Conservation (phyloP, 2,329 filamentous ascomycete genomes). For the Fusarium sp. region DNA sequence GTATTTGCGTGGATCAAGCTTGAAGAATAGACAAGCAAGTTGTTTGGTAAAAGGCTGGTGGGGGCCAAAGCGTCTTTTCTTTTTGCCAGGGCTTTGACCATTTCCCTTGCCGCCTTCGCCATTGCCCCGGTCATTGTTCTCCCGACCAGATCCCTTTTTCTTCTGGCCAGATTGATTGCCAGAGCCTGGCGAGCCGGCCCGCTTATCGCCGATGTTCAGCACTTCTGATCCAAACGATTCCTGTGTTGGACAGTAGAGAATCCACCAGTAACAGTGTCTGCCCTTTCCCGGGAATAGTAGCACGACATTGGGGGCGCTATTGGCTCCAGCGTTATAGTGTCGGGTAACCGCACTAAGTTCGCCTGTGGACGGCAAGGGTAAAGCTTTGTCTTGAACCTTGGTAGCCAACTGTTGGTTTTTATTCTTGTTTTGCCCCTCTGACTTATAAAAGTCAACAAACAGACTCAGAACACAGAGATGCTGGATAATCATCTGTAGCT, state of each 20-base stretch:
- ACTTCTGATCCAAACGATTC: accelerated
- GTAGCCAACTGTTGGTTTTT: accelerated
- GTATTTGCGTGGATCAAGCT: background rate
- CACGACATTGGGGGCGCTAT: accelerated
- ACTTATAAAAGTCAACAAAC: accelerated
- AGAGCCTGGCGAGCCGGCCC: background rate
- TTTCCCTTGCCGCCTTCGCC: background rate
- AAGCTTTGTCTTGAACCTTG: background rate
- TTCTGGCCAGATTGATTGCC: accelerated
- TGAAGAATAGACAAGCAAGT: background rate
- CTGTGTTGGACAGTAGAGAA: background rate
- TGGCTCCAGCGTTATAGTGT: accelerated
- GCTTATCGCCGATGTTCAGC: background rate
- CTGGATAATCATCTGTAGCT: accelerated
- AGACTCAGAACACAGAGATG: accelerated
- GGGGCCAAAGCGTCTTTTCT: accelerated
- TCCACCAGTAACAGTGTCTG: accelerated
- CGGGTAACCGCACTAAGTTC: background rate
- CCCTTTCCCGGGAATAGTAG: accelerated
- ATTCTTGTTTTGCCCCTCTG: accelerated
- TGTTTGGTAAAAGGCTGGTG: background rate
- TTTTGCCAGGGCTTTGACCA: background rate
- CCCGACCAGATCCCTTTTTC: accelerated
- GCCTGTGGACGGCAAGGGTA: accelerated
- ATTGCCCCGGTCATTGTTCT: accelerated